A percentile compares a stretch with the other conserved stretches of the same genome.
phyloP scores from a whole-genome alignment of 768 basidiomycete genomes.

The Boletus rubescentipes region DNA sequence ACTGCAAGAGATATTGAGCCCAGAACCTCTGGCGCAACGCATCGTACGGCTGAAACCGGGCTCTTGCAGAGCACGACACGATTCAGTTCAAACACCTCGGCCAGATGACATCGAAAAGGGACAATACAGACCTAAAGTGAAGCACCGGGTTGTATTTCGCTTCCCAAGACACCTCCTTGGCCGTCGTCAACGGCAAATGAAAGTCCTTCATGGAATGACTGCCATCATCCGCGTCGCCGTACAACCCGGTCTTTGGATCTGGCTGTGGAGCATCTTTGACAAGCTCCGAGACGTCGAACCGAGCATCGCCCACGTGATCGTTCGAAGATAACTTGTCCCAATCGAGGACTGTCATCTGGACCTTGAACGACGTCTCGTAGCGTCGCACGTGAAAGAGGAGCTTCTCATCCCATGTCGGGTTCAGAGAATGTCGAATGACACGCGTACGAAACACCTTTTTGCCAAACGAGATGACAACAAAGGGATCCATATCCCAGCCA shows the following conservation, averaged over 20 bases:
- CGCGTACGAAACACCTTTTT: conserved; percentile 96
- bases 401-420: conserved; percentile 94
- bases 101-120: neutral
- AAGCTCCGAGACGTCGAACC: conserved; percentile 70
- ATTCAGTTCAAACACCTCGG: neutral
- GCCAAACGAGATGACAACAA: conserved; percentile 93
- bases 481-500: conserved; percentile 97
- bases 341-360: conserved; percentile 84
- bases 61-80: conserved; percentile 43
- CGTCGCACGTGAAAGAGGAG: conserved; percentile 91
- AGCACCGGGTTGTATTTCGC: conserved; percentile 68
- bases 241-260: conserved; percentile 50
- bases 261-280: conserved; percentile 66
- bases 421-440: conserved; percentile 78
- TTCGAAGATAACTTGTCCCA: conserved; percentile 95
- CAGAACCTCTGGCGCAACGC: conserved; percentile 89
- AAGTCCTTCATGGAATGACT: conserved; percentile 67
- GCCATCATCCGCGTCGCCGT: conserved; percentile 37
- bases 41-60: conserved; percentile 94
- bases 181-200: conserved; percentile 58
- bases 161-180: conserved; percentile 70
- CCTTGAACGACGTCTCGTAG: conserved; percentile 76
- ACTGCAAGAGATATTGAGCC: conserved; percentile 84
- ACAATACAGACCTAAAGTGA: conserved; percentile 51
- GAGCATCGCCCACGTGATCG: conserved; percentile 82